These are phyloP conservation scores for Mycosphaerella sp. DNA, from an alignment of 2,329 filamentous ascomycete species.

Conservation along the genomic window DNA sequence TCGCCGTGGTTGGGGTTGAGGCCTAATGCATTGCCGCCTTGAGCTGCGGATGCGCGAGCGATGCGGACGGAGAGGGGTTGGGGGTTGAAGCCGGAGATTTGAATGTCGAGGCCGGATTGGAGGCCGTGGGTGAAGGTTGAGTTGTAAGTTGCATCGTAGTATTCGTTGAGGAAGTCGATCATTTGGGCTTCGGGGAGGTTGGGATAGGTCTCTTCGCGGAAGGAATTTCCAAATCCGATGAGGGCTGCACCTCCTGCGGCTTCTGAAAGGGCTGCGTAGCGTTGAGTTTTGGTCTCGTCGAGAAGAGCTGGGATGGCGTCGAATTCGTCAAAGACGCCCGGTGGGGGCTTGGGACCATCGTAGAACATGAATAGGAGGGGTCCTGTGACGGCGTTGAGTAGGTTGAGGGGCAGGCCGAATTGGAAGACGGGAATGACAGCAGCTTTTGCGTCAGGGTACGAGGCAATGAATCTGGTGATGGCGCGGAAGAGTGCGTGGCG, in stretches of 20 bases:
- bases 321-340: constrained; percentile 19
- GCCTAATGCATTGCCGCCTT: constrained; percentile 20
- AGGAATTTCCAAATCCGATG: constrained; percentile 19
- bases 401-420: constrained; percentile 16
- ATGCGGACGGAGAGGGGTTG: constrained; percentile 19
- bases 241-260: constrained; percentile 16
- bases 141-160: constrained; percentile 14
- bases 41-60: constrained; percentile 12
- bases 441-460: constrained; percentile 19
- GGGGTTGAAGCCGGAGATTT: constrained; percentile 19
- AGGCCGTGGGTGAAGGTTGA: constrained; percentile 12
- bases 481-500: constrained; percentile 16
- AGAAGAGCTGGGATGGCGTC: constrained; percentile 9
- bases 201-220: constrained; percentile 16
- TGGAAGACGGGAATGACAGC: constrained; percentile 20
- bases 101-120: constrained; percentile 15
- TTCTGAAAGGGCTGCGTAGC: constrained; percentile 14
- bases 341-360: constrained; percentile 15
- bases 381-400: constrained; percentile 17
- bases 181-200: constrained; percentile 20
- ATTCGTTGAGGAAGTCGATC: constrained; percentile 14
- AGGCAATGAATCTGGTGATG: constrained; percentile 14
- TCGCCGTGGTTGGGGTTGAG: constrained; percentile 19
- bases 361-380: constrained; percentile 22
- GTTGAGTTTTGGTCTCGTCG: constrained; percentile 11